Percentiles rank a stretch among this genome's conserved stretches.
phyloP scores from a whole-genome alignment of 345 rosid species.

The Hibiscus tridactylites region DNA sequence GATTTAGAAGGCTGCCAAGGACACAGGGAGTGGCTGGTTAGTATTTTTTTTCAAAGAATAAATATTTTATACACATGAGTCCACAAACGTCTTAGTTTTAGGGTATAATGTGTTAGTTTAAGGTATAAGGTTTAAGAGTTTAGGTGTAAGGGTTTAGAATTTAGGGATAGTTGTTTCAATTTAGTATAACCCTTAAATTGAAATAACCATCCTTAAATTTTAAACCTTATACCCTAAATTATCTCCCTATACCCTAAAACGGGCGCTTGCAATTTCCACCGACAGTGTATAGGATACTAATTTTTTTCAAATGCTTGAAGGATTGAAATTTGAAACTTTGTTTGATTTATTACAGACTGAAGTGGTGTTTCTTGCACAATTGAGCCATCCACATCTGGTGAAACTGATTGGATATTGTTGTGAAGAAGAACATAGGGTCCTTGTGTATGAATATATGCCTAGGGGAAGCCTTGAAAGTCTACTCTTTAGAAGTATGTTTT shows the following conservation, averaged over 20 bases:
- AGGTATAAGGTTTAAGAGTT: too few species aligned
- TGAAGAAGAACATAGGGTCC: constrained; percentile 75
- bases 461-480: constrained; percentile 91
- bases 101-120: too few species aligned
- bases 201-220: too few species aligned
- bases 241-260: too few species aligned
- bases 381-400: constrained; percentile 73
- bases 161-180: too few species aligned
- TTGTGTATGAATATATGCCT: constrained; percentile 89
- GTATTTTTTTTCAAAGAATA: background rate
- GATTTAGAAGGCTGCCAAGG: background rate
- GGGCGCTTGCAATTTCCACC: too few species aligned
- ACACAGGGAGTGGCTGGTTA: background rate
- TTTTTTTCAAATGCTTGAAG: background rate
- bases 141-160: too few species aligned
- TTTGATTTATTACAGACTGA: constrained; percentile 46
- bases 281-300: too few species aligned
- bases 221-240: too few species aligned
- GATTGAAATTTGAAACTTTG: background rate
- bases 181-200: too few species aligned
- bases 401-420: constrained; percentile 85
- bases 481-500: constrained; percentile 59
- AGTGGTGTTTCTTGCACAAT: constrained; percentile 74
- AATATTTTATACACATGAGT: too few species aligned
- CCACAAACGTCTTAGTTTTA: too few species aligned